Evolutionary conservation across 2,329 filamentous ascomycete genomes (phyloP).

Genomic region (Ophidiomyces ophidiicola): DNA sequence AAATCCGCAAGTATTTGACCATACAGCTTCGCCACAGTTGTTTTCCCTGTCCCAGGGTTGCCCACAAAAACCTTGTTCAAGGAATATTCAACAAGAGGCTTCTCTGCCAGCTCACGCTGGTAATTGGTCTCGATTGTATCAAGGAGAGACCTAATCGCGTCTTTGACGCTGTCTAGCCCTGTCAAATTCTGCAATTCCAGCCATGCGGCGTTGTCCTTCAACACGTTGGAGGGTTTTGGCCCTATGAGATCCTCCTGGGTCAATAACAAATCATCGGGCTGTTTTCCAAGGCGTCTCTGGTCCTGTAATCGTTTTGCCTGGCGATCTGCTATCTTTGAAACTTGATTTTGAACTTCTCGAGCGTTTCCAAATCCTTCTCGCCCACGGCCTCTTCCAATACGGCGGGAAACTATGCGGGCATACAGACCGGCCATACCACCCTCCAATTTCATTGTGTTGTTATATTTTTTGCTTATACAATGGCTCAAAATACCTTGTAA

Average conservation of each 20-base stretch:
- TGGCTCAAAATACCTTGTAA: conserved; percentile 49
- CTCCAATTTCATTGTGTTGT: conserved; percentile 46
- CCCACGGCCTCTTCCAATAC: conserved; percentile 51
- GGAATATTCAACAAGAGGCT: conserved; percentile 46
- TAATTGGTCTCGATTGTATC: conserved; percentile 54
- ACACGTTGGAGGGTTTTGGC: conserved; percentile 46
- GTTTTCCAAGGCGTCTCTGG: conserved; percentile 33
- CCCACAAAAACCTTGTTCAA: conserved; percentile 61
- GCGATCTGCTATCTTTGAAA: conserved; percentile 43
- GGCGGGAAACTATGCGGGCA: conserved; percentile 48
- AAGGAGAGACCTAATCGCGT: conserved; percentile 46
- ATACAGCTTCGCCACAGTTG: conserved; percentile 61
- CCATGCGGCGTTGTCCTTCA: conserved; percentile 47
- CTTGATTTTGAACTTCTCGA: conserved; percentile 51
- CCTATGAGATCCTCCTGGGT: conserved; percentile 60
- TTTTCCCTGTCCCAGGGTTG: conserved; percentile 64
- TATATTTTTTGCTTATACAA: conserved; percentile 45
- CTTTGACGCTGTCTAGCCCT: conserved; percentile 52
- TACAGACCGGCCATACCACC: conserved; percentile 49
- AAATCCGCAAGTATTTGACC: conserved; percentile 56
- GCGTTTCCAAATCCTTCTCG: conserved; percentile 63
- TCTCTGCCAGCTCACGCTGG: conserved; percentile 50
- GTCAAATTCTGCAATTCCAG: conserved; percentile 45
- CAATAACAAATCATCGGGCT: conserved; percentile 47
- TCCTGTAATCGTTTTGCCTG: conserved; percentile 46